Percentiles rank a stretch among this genome's conserved stretches.
These are phyloP conservation scores for Blastocystis sp. DNA, from an alignment of 352 stramenopile genomes.

Conservation along the genomic window DNA sequence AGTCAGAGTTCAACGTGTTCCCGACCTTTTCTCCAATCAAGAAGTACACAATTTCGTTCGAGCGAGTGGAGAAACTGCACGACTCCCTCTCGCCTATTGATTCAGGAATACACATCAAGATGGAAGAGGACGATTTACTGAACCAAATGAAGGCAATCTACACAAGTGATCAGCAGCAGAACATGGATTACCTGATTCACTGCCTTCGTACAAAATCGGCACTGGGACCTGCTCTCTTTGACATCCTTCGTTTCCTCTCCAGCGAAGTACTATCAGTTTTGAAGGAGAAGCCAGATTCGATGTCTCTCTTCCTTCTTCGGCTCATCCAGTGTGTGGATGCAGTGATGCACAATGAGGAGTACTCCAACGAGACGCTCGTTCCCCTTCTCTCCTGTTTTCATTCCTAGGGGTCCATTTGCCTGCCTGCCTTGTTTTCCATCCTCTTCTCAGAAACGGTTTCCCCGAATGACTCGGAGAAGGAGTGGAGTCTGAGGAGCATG, in stretches of 20 bases:
- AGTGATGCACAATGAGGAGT: neutral
- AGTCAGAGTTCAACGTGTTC: neutral
- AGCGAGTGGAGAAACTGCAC: neutral
- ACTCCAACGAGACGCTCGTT: neutral
- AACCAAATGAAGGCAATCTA: neutral
- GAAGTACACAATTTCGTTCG: neutral
- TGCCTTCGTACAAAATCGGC: neutral
- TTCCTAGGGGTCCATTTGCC: neutral
- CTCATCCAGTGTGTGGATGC: constrained; percentile 14
- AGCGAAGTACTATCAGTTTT: constrained; percentile 15
- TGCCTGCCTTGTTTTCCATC: constrained; percentile 34
- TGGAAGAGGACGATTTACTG: too few species aligned
- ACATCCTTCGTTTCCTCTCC: neutral
- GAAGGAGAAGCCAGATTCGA: neutral
- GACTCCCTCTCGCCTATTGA: too few species aligned
- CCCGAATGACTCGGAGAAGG: neutral
- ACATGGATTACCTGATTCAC: neutral
- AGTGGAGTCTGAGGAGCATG: neutral
- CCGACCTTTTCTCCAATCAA: constrained; percentile 1
- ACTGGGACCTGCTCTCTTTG: neutral
- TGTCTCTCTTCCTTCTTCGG: neutral
- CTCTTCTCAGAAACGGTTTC: neutral
- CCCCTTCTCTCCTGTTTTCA: neutral
- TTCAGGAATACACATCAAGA: too few species aligned
- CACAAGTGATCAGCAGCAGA: too few species aligned